Conservation (phyloP, 805 yeast species). For the Diddensiella transvaalensis region DNA sequence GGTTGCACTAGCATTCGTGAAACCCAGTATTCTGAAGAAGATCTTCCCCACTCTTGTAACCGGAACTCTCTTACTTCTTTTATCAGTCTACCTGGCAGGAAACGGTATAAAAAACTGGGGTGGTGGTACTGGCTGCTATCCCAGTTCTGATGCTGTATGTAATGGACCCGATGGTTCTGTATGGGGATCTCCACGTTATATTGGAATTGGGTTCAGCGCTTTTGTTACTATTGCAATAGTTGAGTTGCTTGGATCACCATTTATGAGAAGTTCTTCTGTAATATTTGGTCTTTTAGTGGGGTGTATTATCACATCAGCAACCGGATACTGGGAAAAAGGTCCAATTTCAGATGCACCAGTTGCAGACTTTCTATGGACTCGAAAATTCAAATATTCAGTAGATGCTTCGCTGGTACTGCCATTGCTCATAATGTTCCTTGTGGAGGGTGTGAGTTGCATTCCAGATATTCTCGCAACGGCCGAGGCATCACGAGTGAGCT, state of each 20-base stretch:
- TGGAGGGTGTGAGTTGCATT: constrained; percentile 47
- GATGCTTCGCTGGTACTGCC: constrained; percentile 44
- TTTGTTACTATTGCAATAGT: constrained; percentile 41
- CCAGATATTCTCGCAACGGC: constrained; percentile 48
- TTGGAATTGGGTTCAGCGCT: constrained; percentile 45
- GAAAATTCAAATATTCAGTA: constrained; percentile 41
- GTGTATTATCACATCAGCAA: constrained; percentile 46
- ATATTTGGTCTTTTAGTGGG: constrained; percentile 45
- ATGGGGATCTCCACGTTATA: constrained; percentile 44
- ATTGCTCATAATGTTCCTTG: constrained; percentile 42
- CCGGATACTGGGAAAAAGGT: constrained; percentile 39
- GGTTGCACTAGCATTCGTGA: constrained; percentile 59
- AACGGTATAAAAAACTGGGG: constrained; percentile 67
- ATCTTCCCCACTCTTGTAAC: constrained; percentile 73
- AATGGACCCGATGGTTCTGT: constrained; percentile 32
- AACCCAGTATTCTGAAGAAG: constrained; percentile 55
- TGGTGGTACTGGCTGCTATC: constrained; percentile 60
- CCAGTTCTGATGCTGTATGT: constrained; percentile 10
- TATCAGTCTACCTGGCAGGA: constrained; percentile 56
- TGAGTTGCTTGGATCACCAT: constrained; percentile 44
- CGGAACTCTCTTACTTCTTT: constrained; percentile 71
- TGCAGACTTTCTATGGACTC: constrained; percentile 45
- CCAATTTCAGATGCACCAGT: constrained; percentile 37
- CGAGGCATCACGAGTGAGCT: constrained; percentile 45
- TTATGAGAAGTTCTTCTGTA: constrained; percentile 48